Percentiles rank a stretch among this genome's conserved stretches.
phyloP scores from a whole-genome alignment of 1,139 yeast genomes.

The Citeromyces hawaiiensis region DNA sequence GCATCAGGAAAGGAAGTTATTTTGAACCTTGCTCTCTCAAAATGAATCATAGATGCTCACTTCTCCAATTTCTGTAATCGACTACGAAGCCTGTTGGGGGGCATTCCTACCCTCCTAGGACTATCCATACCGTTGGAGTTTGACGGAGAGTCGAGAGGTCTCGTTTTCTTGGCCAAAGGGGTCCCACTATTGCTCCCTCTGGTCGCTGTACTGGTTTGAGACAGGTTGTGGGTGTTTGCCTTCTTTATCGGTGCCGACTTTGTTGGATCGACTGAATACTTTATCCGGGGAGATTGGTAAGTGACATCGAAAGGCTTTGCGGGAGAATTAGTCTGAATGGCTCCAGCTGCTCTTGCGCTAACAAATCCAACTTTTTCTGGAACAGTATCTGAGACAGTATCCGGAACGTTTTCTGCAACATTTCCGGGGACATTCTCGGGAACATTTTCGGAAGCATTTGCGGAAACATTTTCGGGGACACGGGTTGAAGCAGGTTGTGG shows the following conservation, averaged over 20 bases:
- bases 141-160: neutral
- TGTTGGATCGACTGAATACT: conserved; percentile 43
- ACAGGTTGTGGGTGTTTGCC: conserved; percentile 8
- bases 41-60: no score
- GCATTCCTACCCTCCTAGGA: conserved; percentile 13
- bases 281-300: conserved; percentile 34
- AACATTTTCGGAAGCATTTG: no score
- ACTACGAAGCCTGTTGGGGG: conserved; percentile 8
- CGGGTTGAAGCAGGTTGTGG: neutral
- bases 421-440: no score
- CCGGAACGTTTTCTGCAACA: no score
- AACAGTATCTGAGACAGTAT: no score
- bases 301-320: conserved; percentile 30
- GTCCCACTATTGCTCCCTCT: conserved; percentile 7
- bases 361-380: conserved; percentile 23
- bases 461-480: no score
- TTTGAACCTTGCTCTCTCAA: no score
- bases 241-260: conserved; percentile 46
- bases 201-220: conserved; percentile 4
- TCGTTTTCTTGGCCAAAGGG: neutral
- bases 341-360: conserved; percentile 44
- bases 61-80: conserved; percentile 1
- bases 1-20: no score
- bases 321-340: conserved; percentile 30
- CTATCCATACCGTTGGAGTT: conserved; percentile 6